phyloP scores from a whole-genome alignment of 179 eudicot species.

The Beta lomatogona region DNA sequence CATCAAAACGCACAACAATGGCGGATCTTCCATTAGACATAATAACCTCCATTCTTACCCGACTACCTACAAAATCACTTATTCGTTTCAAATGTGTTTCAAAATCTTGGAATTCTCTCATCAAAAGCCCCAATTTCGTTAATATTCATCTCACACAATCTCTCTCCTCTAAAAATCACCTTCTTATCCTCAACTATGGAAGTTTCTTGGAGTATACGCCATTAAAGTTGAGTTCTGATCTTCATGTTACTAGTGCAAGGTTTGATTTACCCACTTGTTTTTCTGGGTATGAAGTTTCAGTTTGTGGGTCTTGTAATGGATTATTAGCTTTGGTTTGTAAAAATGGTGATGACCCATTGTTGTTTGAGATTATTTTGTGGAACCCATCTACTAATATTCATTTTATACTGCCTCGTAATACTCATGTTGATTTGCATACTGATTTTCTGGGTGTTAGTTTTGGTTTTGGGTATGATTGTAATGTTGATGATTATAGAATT shows the following conservation, averaged over 20 bases:
- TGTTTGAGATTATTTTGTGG: neutral
- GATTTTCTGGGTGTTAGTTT: neutral
- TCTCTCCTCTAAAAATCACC: neutral
- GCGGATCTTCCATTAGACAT: slow-evolving; percentile 7
- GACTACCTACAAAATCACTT: slow-evolving; percentile 11
- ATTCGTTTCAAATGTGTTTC: slow-evolving; percentile 15
- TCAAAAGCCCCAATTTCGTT: slow-evolving; percentile 1
- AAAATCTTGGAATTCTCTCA: neutral
- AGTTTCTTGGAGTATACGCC: neutral
- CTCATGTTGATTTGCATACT: neutral
- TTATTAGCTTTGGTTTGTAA: neutral
- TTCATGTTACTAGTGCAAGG: neutral
- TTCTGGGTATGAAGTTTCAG: neutral
- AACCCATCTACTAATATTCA: neutral
- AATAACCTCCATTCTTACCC: neutral
- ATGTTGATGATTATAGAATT: slow-evolving; percentile 6
- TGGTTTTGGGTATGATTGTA: slow-evolving; percentile 15
- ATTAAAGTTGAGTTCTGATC: too few relatives aligned
- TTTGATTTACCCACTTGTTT: neutral
- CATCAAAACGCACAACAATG: slow-evolving; percentile 5
- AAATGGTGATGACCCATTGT: neutral
- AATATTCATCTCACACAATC: slow-evolving; percentile 2
- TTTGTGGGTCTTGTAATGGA: slow-evolving; percentile 14
- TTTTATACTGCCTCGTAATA: neutral
- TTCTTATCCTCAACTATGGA: neutral